phyloP scores from a whole-genome alignment of 1,284 basidiomycete genomes.

The Lentinula novae-zelandiae region DNA sequence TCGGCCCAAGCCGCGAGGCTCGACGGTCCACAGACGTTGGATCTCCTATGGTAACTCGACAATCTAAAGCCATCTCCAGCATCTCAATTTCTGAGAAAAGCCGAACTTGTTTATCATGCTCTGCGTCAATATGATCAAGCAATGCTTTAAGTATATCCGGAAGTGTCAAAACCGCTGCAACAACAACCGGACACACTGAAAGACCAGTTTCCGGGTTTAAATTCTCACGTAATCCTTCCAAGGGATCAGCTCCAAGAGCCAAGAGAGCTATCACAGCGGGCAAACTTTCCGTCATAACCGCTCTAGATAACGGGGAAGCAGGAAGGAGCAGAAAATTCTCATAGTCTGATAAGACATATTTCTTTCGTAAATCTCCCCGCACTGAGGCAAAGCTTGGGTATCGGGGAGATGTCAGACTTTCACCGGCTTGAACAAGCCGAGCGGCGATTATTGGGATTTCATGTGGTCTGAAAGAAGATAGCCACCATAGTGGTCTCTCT shows the following conservation, averaged over 20 bases:
- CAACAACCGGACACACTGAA: conserved; percentile 6
- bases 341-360: conserved; percentile 4
- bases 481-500: conserved; percentile 8
- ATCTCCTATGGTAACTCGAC: conserved; percentile 9
- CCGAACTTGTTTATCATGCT: not conserved
- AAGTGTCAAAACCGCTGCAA: conserved; percentile 3
- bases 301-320: conserved; percentile 10
- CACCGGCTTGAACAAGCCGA: conserved; percentile 7
- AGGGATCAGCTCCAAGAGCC: conserved; percentile 7
- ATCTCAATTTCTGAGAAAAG: conserved; percentile 10
- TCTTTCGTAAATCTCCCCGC: not conserved
- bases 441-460: conserved; percentile 4
- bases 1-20: not conserved
- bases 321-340: conserved; percentile 8
- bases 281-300: conserved; percentile 10
- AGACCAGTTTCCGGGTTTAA: not conserved
- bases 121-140: conserved; percentile 3
- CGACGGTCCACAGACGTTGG: conserved; percentile 4
- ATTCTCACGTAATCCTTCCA: not conserved
- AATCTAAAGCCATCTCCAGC: conserved; percentile 8
- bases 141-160: conserved; percentile 8
- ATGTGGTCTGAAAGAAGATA: conserved; percentile 8
- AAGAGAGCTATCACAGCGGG: conserved; percentile 2
- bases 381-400: not conserved
- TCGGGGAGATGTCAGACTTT: not conserved